Conservation (phyloP, 2,329 filamentous ascomycete genomes). For the Alternaria sp. region DNA sequence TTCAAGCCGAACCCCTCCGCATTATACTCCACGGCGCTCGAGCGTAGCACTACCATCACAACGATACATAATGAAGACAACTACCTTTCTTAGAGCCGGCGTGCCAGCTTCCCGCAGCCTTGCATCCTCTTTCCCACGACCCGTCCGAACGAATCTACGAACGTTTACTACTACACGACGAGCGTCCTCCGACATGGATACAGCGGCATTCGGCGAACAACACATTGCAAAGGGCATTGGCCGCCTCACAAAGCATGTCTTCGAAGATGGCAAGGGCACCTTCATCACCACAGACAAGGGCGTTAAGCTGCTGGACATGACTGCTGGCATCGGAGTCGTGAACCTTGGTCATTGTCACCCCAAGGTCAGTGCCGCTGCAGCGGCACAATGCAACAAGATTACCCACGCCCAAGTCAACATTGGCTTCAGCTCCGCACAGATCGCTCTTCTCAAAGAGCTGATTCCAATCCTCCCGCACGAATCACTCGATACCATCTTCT, state of each 20-base stretch:
- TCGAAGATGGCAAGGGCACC: conserved; percentile 41
- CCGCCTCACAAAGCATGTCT: conserved; percentile 42
- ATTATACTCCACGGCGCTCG: background rate
- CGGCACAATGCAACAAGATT: conserved; percentile 41
- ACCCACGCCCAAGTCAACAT: conserved; percentile 44
- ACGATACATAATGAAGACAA: conserved; percentile 9
- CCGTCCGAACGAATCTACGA: conserved; percentile 15
- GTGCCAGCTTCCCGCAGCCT: conserved; percentile 23
- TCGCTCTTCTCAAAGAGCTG: conserved; percentile 37
- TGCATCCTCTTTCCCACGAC: conserved; percentile 18
- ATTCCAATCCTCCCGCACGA: conserved; percentile 39
- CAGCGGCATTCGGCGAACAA: conserved; percentile 37
- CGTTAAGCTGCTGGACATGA: conserved; percentile 42
- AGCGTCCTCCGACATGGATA: conserved; percentile 25
- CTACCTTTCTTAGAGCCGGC: conserved; percentile 21
- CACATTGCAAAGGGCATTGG: conserved; percentile 45
- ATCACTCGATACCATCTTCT: conserved; percentile 40
- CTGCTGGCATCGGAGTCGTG: conserved; percentile 40
- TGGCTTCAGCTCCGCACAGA: conserved; percentile 41
- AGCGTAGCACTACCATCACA: background rate
- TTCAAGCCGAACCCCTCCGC: conserved; percentile 1
- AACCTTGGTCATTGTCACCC: conserved; percentile 43
- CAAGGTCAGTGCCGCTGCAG: conserved; percentile 41
- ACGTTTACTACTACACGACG: conserved; percentile 30
- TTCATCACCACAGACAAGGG: conserved; percentile 43